Percentiles rank a stretch among this genome's conserved stretches.
phyloP scores from a whole-genome alignment of 345 rosid genomes.

The Dovyalis caffra region DNA sequence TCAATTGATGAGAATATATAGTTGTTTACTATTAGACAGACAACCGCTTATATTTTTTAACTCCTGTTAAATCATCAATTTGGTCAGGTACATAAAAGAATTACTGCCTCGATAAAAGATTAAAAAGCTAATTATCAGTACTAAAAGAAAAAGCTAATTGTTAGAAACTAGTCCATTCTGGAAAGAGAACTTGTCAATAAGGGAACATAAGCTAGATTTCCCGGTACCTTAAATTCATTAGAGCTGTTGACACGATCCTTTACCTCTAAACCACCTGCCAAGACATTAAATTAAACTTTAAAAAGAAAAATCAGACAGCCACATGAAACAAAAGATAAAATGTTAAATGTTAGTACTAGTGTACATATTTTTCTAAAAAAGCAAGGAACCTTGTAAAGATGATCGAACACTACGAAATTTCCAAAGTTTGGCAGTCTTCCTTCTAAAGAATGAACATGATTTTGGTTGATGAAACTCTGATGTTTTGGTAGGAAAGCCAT shows the following conservation, averaged over 20 bases:
- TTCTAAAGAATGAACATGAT: neutral
- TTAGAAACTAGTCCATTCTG: neutral
- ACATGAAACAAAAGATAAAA: neutral
- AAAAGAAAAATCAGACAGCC: slow-evolving; percentile 2
- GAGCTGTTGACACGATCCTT: slow-evolving; percentile 17
- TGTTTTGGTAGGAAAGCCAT: slow-evolving; percentile 2
- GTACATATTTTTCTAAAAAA: neutral
- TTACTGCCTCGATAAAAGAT: no score
- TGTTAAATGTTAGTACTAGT: neutral
- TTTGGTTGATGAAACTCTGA: slow-evolving; percentile 22
- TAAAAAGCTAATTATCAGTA: no score
- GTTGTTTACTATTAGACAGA: no score
- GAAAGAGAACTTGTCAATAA: neutral
- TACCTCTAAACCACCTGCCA: slow-evolving; percentile 36
- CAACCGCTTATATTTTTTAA: no score
- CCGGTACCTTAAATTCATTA: slow-evolving; percentile 27
- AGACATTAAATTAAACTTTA: neutral
- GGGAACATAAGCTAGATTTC: neutral
- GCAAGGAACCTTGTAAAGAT: slow-evolving; percentile 30
- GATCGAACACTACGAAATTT: slow-evolving; percentile 15
- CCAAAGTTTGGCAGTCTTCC: slow-evolving; percentile 1
- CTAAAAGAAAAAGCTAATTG: no score
- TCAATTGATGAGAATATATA: no score
- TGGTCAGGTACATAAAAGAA: no score
- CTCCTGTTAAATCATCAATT: no score